Percentiles rank a stretch among this genome's conserved stretches.
Evolutionary conservation across 495 filamentous ascomycete species (phyloP).

Genomic region (Thozetella sp.): DNA sequence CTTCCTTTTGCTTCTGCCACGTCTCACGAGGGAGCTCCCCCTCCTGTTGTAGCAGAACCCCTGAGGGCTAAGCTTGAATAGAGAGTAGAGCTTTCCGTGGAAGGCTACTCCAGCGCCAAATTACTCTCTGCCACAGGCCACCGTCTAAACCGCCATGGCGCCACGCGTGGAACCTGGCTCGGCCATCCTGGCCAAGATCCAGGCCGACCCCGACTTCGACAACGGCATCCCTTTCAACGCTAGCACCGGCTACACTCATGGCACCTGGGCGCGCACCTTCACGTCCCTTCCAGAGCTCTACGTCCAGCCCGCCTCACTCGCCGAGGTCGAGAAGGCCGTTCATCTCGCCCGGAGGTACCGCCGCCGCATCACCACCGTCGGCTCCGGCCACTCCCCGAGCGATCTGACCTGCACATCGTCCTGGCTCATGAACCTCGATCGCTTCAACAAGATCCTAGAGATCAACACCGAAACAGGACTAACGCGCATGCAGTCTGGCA

Average conservation of each 20-base stretch:
- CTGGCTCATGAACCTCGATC: constrained; percentile 94
- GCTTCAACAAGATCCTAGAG: constrained; percentile 70
- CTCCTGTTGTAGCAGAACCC: too few species aligned
- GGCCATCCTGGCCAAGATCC: constrained; percentile 16
- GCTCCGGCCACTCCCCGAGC: constrained; percentile 88
- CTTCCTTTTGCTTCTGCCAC: too few species aligned
- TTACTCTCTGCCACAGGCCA: not conserved
- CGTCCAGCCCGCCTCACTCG: constrained; percentile 74
- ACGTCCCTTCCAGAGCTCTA: constrained; percentile 86
- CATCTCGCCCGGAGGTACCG: constrained; percentile 80
- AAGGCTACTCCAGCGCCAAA: too few species aligned
- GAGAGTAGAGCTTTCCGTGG: too few species aligned
- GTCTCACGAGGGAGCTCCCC: too few species aligned
- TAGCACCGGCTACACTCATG: constrained; percentile 69
- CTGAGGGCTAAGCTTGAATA: too few species aligned
- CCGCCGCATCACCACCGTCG: constrained; percentile 77
- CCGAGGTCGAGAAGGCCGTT: constrained; percentile 82
- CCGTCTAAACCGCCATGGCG: not conserved
- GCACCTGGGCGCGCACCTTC: constrained; percentile 97
- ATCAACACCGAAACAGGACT: constrained; percentile 64
- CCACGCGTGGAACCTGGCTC: not conserved
- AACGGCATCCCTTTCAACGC: constrained; percentile 74
- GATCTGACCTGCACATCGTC: constrained; percentile 91
- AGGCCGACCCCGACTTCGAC: constrained; percentile 10
- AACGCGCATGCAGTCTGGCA: constrained; percentile 83